Evolutionary conservation across 306 rosid species (phyloP), one percentile per base, ranked within the genome.

Genomic region (Fagus sylvatica): DNA sequence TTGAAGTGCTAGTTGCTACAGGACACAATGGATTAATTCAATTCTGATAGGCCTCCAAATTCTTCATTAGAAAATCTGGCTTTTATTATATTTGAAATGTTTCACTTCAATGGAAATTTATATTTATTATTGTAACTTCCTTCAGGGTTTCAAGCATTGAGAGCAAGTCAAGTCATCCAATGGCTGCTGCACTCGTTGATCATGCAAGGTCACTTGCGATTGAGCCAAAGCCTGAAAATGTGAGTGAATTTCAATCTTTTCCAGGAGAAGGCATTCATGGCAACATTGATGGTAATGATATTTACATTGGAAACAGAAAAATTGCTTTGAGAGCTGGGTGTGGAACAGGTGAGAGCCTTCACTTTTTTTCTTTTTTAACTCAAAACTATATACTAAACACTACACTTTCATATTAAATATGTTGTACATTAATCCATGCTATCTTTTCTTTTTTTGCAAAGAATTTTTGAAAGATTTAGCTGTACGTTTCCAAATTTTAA

Each of bases 121-220:
- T 77, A 61, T 76, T 2, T 22, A 40, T 67, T 42, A 53, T 68
- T 61, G 74, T 30, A 67, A 67, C 53, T 62, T 85, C 73, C 42
- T 83, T 79, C 51, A 96, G 99, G 98, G 98, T 91, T 54, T 84
- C 99, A 51, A 90, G 99, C 78, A 80, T 96, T 56, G 99, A 96
- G 89, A 91, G 94, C 84, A 96, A 96, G 86, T 89, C 99, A 59
- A 93, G 99, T 55, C 99, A 96, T 89, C 99, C 99, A 69, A 85
- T 93, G 94, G 97, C 98, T 7, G 86, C 83, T 41, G 93, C 99
- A 17, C 84, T 96, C 53, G 84, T 96, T 70, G 93, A 86, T 69
- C 82, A 93, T 11, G 99, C 93, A 80, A 91, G 92, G 87, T 90
- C 91, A n/a, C 88, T 80, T 46, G 87, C 85, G 1, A 75, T 96